A percentile compares a stretch with the other conserved stretches of the same genome.
Conservation (phyloP, 306 rosid species). For the apple (Malus domestica) region ASM211411v1 NC_041792.1:4989501-4990000, state of each 20-base stretch:
- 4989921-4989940: neutral
- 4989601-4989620: neutral
- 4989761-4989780: no score
- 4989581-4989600: neutral
- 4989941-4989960: neutral
- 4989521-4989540: neutral
- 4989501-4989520: neutral
- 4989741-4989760: no score
- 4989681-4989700: neutral
- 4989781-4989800: no score
- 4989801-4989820: no score
- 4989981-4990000: neutral
- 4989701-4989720: neutral
- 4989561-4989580: neutral
- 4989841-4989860: no score
- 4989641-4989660: neutral
- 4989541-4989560: neutral
- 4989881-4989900: no score
- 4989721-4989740: no score
- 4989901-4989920: no score
- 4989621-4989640: neutral
- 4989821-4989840: no score
- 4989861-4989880: no score
- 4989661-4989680: neutral
- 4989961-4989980: neutral